phyloP scores from a whole-genome alignment of 208 protist genomes.

The Naegleria fowleri region DNA sequence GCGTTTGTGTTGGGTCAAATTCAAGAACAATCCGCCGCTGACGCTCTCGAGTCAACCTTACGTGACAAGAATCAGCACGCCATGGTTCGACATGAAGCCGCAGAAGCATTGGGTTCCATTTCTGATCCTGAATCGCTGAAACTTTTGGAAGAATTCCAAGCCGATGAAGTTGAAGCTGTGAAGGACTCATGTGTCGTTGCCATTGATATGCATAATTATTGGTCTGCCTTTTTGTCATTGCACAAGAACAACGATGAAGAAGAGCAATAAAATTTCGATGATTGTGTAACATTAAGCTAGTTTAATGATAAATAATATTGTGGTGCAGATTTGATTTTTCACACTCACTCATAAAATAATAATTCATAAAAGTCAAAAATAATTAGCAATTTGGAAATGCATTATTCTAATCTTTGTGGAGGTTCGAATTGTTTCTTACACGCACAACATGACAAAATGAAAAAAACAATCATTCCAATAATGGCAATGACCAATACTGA shows the following conservation, averaged over 20 bases:
- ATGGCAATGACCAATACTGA: background rate
- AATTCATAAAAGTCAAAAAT: no score
- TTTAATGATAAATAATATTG: no score
- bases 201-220: conserved; percentile 50
- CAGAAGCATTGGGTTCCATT: conserved; percentile 92
- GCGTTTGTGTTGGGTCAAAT: conserved; percentile 95
- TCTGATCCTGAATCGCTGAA: conserved; percentile 51
- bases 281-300: no score
- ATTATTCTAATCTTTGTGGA: background rate
- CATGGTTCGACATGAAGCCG: conserved; percentile 95
- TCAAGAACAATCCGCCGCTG: conserved; percentile 64
- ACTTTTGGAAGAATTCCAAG: conserved; percentile 34
- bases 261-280: background rate
- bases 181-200: conserved; percentile 49
- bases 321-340: no score
- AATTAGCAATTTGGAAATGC: no score
- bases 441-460: background rate
- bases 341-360: no score
- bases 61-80: conserved; percentile 71
- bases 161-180: conserved; percentile 42
- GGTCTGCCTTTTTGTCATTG: conserved; percentile 24
- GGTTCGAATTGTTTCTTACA: background rate
- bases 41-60: conserved; percentile 60
- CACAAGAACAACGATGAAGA: background rate
- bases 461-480: background rate